Evolutionary conservation across 345 rosid genomes (phyloP).

Genomic region (Combretum micranthum): DNA sequence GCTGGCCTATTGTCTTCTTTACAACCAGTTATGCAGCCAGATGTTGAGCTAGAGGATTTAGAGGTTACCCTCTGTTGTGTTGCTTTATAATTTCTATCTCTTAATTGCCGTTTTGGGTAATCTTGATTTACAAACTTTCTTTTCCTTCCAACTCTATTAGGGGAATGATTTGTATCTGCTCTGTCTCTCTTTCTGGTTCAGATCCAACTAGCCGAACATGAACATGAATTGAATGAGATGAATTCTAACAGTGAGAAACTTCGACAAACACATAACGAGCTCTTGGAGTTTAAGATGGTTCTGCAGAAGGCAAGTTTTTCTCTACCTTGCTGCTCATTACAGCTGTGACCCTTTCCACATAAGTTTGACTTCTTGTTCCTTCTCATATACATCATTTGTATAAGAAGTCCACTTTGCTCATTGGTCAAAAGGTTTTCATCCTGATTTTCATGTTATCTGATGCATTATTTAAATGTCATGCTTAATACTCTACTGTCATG

Average conservation of each 20-base stretch:
- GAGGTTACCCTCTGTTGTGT: constrained; percentile 44
- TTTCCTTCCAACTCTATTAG: not conserved
- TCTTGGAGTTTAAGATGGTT: constrained; percentile 86
- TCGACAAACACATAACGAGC: constrained; percentile 79
- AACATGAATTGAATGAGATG: constrained; percentile 87
- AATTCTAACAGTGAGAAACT: constrained; percentile 91
- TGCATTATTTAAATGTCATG: no score
- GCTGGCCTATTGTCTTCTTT: constrained; percentile 68
- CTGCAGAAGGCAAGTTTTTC: constrained; percentile 59
- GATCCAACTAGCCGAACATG: constrained; percentile 85
- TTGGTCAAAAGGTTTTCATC: no score
- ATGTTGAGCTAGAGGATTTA: constrained; percentile 75
- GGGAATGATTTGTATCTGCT: no score
- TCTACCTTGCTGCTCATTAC: constrained; percentile 6
- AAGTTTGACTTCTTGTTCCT: not conserved
- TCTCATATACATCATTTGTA: not conserved
- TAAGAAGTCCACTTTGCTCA: no score
- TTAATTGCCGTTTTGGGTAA: constrained; percentile 5
- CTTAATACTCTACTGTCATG: no score
- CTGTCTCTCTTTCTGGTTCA: constrained; percentile 25
- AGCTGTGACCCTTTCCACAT: constrained; percentile 2
- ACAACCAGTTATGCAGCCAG: constrained; percentile 59
- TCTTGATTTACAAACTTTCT: not conserved
- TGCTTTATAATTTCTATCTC: not conserved
- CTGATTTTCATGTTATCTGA: no score